Percentiles rank a stretch among this genome's conserved stretches.
Evolutionary conservation across 1,284 basidiomycete genomes (phyloP).

Genomic region (Takashimella tepidaria): DNA sequence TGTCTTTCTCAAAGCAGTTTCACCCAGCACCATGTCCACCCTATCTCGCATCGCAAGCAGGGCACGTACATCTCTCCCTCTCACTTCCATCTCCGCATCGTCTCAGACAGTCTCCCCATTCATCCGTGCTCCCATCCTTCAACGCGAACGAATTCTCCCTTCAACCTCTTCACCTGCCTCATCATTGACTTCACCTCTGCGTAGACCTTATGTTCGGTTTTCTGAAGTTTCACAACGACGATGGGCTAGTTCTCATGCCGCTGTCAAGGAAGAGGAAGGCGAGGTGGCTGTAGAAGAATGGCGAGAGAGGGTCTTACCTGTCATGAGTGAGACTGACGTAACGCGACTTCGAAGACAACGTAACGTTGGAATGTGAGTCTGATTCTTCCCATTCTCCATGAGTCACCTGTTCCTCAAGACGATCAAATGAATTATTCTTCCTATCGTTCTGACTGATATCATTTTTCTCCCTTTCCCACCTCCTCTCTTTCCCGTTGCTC

Average conservation of each 20-base stretch:
- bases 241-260: slow-evolving; percentile 23
- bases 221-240: slow-evolving; percentile 7
- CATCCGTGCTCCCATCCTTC: slow-evolving; percentile 7
- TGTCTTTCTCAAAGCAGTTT: too few species aligned
- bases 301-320: slow-evolving; percentile 42
- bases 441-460: too few species aligned
- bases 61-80: too few species aligned
- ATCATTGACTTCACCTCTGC: too few species aligned
- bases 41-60: neutral
- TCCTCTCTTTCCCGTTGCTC: too few species aligned
- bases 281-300: slow-evolving; percentile 24
- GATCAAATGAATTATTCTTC: neutral
- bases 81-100: neutral
- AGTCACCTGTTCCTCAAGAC: neutral
- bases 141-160: slow-evolving; percentile 4
- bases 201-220: too few species aligned
- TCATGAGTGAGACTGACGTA: slow-evolving; percentile 34
- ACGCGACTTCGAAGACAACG: slow-evolving; percentile 42
- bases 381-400: too few species aligned
- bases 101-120: neutral
- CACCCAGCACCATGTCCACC: neutral
- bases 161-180: too few species aligned
- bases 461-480: too few species aligned
- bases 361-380: slow-evolving; percentile 49
- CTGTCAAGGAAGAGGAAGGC: slow-evolving; percentile 18